These are phyloP conservation scores for Pouteria campechiana DNA, from an alignment of 179 eudicot genomes.

Conservation along the genomic window DNA sequence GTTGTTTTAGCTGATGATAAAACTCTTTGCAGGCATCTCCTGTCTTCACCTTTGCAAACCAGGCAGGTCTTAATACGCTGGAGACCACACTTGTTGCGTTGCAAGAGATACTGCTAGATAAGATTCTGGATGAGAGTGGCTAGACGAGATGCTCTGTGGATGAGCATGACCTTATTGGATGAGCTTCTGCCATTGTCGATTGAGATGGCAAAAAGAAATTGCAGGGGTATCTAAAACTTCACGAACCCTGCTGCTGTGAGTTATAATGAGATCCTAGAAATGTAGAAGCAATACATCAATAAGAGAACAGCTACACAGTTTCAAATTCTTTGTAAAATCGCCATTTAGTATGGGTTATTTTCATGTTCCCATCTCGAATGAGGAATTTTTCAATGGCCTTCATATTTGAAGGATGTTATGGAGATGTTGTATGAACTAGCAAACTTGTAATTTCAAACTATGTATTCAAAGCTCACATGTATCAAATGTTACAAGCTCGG, in stretches of 20 bases:
- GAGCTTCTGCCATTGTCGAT: conserved; percentile 89
- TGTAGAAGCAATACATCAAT: conserved; percentile 83
- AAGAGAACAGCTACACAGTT: no score
- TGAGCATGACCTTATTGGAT: conserved; percentile 83
- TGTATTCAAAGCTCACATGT: no score
- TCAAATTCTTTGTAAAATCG: no score
- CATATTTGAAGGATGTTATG: no score
- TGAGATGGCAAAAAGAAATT: conserved; percentile 81
- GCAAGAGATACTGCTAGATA: conserved; percentile 51
- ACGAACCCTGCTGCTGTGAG: conserved; percentile 81
- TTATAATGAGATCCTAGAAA: conserved; percentile 78
- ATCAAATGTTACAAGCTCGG: no score
- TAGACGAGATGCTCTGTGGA: no score
- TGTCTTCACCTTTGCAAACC: conserved; percentile 46
- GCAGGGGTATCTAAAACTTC: conserved; percentile 75
- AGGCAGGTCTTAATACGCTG: conserved; percentile 56
- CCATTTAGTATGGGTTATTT: no score
- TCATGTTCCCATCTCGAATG: no score
- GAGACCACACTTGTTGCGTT: conserved; percentile 50
- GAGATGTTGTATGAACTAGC: no score
- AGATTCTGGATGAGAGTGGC: conserved; percentile 46
- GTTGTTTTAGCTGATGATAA: no score
- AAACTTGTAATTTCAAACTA: no score
- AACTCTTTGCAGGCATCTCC: conserved; percentile 43
- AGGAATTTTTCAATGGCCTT: no score